A percentile compares a stretch with the other conserved stretches of the same genome.
phyloP scores from a whole-genome alignment of 345 rosid genomes.

The Euclidium syriacum region DNA sequence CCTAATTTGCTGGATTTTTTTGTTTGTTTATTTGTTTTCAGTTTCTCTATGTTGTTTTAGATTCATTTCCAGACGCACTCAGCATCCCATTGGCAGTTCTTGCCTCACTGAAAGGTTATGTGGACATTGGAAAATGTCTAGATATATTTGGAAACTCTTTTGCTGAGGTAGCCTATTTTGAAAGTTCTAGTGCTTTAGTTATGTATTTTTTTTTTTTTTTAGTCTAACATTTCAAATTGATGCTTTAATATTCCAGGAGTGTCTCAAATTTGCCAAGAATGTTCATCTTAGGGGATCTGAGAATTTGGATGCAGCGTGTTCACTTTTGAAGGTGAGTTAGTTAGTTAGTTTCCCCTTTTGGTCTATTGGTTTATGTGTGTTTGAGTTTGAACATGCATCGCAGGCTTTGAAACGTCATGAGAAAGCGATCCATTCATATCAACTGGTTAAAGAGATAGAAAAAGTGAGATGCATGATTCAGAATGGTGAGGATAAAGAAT shows the following conservation, averaged over 20 bases:
- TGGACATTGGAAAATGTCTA: conserved; percentile 65
- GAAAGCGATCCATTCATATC: conserved; percentile 39
- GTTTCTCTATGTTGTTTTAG: conserved; percentile 56
- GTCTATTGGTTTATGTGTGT: background rate
- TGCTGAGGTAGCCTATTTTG: conserved; percentile 63
- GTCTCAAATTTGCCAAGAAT: conserved; percentile 63
- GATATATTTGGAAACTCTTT: no score
- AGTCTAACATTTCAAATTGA: background rate
- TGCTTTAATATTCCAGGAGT: conserved; percentile 53
- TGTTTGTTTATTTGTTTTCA: conserved; percentile 20
- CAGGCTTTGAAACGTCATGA: conserved; percentile 68
- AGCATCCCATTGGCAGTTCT: conserved; percentile 62
- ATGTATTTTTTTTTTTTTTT: background rate
- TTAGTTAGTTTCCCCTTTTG: conserved; percentile 22
- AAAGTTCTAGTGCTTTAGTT: no score
- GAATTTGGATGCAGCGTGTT: conserved; percentile 55
- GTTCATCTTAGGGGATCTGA: no score
- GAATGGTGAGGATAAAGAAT: conserved; percentile 64
- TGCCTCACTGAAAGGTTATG: conserved; percentile 54
- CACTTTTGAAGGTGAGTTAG: conserved; percentile 79
- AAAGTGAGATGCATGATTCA: conserved; percentile 57
- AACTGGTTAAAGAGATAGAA: conserved; percentile 69
- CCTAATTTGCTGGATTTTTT: no score
- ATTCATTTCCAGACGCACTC: conserved; percentile 50
- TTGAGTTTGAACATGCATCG: conserved; percentile 1